Base-by-base conservation (phyloP, 2,329 filamentous ascomycete species). In the Paramyrothecium roridum region DNA sequence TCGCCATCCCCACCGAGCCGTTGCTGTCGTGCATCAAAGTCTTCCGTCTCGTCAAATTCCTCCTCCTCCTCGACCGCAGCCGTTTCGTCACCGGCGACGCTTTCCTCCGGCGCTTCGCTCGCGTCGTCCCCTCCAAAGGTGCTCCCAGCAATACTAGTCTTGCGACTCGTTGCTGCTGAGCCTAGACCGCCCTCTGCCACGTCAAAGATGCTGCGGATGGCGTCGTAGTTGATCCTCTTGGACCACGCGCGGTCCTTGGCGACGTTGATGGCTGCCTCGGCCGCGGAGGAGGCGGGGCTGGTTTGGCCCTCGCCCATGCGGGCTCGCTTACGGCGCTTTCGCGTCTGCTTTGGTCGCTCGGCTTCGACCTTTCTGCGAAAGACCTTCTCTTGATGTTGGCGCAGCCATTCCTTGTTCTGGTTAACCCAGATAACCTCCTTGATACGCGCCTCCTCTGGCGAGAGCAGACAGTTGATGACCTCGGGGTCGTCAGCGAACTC, bases 351-450 rank as follows among this genome's bases (percentile, higher is more conserved):
- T 54, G 77, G 81, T 60, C 71, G 77, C 64, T 73, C 80, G 11
- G 79, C 80, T 56, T 82, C 83, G 58, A 84, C 76, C 70, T 92
- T 90, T 56, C 86, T 83, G 43, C 89, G 84, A 55, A 96, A 88
- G 8, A 89, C 80, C 71, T 95, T 96, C 57, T 90, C 86, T 67
- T 97, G 92, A 67, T 96, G 89, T 50, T 86, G 83, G 10, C 93
- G 89, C 43, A 99, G 80, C 83, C 93, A 99, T 62, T 96, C 91
- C 69, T 95, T 92, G 72, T 99, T 98, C 68, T 93, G 87, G 57
- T 93, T 93, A 47, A 96, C 86, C 95, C 95, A 99, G 52, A 98
- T 90, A 57, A 86, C 85, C 70, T 97, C 93, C 70, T 97, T 98
- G 67, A 92, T 84, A 34, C 83, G 83, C 2, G 87, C 84, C 73